Conservation (phyloP, 257 asterid species). For the Nicotiana obtusifolia region DNA sequence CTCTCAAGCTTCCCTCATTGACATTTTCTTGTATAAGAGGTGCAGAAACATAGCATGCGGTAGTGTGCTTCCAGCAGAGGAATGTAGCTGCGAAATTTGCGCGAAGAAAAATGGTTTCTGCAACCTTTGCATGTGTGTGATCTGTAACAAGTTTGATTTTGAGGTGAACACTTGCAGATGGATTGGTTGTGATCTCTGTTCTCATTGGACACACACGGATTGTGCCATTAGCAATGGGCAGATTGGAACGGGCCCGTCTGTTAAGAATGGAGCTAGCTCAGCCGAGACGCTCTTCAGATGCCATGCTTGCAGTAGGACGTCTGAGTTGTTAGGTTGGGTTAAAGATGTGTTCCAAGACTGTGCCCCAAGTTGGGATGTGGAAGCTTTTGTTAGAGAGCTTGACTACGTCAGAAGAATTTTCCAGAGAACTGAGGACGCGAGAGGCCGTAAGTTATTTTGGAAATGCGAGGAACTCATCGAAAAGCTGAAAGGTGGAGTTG, state of each 20-base stretch:
- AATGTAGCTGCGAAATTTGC: conserved; percentile 79
- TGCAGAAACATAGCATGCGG: conserved; percentile 93
- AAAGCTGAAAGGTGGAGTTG: conserved; percentile 57
- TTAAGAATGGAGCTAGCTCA: conserved; percentile 53
- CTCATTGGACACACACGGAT: conserved; percentile 98
- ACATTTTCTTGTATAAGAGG: conserved; percentile 72
- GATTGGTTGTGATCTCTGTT: conserved; percentile 91
- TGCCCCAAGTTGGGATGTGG: conserved; percentile 92
- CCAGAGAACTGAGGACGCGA: conserved; percentile 74
- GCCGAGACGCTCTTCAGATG: conserved; percentile 85
- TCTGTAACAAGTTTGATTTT: conserved; percentile 87
- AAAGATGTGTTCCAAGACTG: conserved; percentile 94
- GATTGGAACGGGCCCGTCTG: conserved; percentile 72
- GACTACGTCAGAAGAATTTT: conserved; percentile 86
- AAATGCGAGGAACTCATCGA: conserved; percentile 83
- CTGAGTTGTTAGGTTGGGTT: conserved; percentile 94
- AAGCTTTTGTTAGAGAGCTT: conserved; percentile 72
- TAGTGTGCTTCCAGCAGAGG: conserved; percentile 73
- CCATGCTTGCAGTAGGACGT: conserved; percentile 78
- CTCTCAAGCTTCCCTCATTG: conserved; percentile 86
- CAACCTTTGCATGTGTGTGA: conserved; percentile 95
- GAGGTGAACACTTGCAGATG: conserved; percentile 96
- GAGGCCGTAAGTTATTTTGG: conserved; percentile 70
- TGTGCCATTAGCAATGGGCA: conserved; percentile 86
- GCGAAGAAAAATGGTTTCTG: conserved; percentile 82